Evolutionary conservation across 2,329 filamentous ascomycete genomes (phyloP).

Genomic region (Mycosphaerella sp.): DNA sequence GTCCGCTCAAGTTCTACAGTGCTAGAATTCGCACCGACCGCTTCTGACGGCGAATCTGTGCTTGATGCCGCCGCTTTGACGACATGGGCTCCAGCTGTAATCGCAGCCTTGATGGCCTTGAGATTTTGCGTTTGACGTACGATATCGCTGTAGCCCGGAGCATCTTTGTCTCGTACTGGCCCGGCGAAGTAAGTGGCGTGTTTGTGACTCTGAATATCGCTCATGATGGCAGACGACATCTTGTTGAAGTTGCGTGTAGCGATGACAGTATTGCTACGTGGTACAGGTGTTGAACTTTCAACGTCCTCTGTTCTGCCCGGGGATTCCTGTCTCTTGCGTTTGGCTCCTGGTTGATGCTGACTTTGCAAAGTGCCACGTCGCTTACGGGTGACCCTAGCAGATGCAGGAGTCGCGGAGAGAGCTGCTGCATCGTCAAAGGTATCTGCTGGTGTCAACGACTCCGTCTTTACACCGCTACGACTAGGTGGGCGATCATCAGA

Average conservation of each 20-base stretch:
- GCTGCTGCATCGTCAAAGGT: constrained; percentile 36
- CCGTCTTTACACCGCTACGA: constrained; percentile 41
- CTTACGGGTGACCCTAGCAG: constrained; percentile 27
- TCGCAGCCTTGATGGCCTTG: constrained; percentile 45
- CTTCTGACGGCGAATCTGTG: constrained; percentile 53
- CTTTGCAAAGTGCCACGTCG: constrained; percentile 33
- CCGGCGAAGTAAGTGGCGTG: constrained; percentile 47
- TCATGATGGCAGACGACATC: constrained; percentile 44
- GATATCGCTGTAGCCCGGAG: constrained; percentile 47
- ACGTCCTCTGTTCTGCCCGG: constrained; percentile 18
- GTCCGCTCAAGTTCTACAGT: constrained; percentile 60
- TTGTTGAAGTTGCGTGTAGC: constrained; percentile 46
- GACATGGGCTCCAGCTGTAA: constrained; percentile 49
- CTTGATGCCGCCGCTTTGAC: constrained; percentile 45
- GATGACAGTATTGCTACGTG: constrained; percentile 34
- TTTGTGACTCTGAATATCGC: constrained; percentile 47
- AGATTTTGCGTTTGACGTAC: constrained; percentile 48
- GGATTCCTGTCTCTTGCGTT: constrained; percentile 39
- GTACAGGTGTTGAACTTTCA: constrained; percentile 18
- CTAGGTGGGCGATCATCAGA: constrained; percentile 37
- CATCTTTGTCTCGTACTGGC: constrained; percentile 46
- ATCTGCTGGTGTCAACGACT: constrained; percentile 43
- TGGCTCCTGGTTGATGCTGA: constrained; percentile 28
- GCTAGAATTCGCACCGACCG: constrained; percentile 36
- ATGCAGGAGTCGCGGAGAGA: constrained; percentile 22